Conservation (phyloP, 169 alveolate genomes). For the Plasmodium yoelii region DNA sequence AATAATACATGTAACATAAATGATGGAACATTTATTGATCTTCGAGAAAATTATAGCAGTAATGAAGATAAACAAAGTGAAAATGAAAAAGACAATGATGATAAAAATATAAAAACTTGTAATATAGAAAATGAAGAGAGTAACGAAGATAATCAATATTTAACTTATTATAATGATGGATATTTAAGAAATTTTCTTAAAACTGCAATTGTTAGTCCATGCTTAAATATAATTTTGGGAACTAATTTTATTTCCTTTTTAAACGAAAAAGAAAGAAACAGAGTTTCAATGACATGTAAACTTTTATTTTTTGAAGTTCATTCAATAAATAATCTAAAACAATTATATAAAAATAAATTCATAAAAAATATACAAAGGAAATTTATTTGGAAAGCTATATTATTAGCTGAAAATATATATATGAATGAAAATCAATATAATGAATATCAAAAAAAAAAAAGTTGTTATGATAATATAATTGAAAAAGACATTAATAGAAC, state of each 20-base stretch:
- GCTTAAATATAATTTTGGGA: constrained; percentile 16
- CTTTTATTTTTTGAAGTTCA: constrained; percentile 44
- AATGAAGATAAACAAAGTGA: not conserved
- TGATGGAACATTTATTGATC: too few relatives aligned
- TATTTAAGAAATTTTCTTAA: constrained; percentile 33
- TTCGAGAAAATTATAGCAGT: not conserved
- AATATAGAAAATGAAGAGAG: not conserved
- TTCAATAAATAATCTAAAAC: constrained; percentile 31
- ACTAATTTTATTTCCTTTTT: constrained; percentile 44
- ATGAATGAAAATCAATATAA: constrained; percentile 27
- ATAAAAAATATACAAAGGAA: constrained; percentile 37
- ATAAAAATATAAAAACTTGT: not conserved
- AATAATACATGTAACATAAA: not conserved
- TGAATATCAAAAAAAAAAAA: constrained; percentile 4
- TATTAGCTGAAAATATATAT: constrained; percentile 27
- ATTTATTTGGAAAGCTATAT: constrained; percentile 39
- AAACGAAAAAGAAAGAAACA: constrained; percentile 60
- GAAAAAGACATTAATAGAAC: constrained; percentile 57
- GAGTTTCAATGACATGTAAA: constrained; percentile 33
- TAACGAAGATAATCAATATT: constrained; percentile 3
- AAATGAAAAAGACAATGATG: not conserved
- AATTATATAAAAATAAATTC: constrained; percentile 33
- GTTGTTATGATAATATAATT: constrained; percentile 27
- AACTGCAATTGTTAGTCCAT: constrained; percentile 23
- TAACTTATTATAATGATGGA: constrained; percentile 39